Conservation (phyloP, 2,329 filamentous ascomycete genomes). For the Pseudocercospora eumusae region DNA sequence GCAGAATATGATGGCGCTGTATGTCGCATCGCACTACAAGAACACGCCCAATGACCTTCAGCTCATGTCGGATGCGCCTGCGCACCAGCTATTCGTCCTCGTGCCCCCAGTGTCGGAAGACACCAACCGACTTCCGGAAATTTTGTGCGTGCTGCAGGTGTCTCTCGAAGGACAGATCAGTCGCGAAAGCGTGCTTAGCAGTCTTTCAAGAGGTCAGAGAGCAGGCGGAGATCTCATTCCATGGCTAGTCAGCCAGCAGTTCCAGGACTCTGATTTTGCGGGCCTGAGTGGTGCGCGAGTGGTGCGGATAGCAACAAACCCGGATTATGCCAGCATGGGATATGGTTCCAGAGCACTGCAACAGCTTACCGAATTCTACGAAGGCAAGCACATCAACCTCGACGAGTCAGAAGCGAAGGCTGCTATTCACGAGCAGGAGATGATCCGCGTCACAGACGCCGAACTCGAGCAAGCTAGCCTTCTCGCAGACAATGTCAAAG, state of each 20-base stretch:
- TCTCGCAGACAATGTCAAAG: constrained; percentile 82
- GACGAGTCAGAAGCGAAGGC: constrained; percentile 65
- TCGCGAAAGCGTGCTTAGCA: constrained; percentile 85
- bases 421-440: constrained; percentile 52
- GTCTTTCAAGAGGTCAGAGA: constrained; percentile 82
- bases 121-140: constrained; percentile 79
- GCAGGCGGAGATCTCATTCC: constrained; percentile 93
- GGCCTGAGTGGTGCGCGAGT: constrained; percentile 87
- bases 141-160: constrained; percentile 91
- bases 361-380: constrained; percentile 88
- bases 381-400: constrained; percentile 84
- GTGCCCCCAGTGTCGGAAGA: constrained; percentile 81
- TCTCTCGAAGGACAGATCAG: constrained; percentile 94
- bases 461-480: constrained; percentile 76
- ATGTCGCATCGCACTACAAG: constrained; percentile 97
- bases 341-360: constrained; percentile 88
- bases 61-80: constrained; percentile 95
- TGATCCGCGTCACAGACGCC: constrained; percentile 77
- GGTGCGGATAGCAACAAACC: constrained; percentile 93
- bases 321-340: constrained; percentile 88
- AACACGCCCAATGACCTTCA: constrained; percentile 98
- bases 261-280: constrained; percentile 96
- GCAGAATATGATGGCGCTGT: constrained; percentile 96
- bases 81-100: constrained; percentile 93
- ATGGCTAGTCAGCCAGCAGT: constrained; percentile 96